phyloP scores from a whole-genome alignment of 345 rosid genomes.

The Erucastrum elatum region DNA sequence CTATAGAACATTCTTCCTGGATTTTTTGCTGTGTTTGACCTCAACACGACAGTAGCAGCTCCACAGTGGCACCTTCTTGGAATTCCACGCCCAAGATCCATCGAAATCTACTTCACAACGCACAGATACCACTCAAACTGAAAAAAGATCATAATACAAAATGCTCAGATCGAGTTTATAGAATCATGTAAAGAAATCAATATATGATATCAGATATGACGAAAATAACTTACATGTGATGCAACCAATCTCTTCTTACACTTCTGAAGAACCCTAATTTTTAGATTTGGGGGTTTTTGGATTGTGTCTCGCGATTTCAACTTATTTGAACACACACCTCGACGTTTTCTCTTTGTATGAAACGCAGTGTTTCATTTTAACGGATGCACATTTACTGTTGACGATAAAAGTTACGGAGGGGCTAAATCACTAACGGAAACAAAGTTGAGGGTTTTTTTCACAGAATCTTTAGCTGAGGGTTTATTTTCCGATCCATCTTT shows the following conservation, averaged over 20 bases:
- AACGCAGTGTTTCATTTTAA: too few relatives aligned
- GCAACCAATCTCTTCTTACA: not conserved
- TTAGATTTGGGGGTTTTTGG: not conserved
- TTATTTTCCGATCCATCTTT: too few relatives aligned
- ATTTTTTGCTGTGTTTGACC: not conserved
- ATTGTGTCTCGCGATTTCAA: not conserved
- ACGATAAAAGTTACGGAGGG: too few relatives aligned
- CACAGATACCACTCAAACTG: not conserved
- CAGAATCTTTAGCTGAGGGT: too few relatives aligned
- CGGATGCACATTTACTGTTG: too few relatives aligned
- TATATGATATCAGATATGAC: not conserved
- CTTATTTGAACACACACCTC: too few relatives aligned
- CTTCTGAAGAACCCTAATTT: not conserved
- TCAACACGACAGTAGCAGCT: not conserved
- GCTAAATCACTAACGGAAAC: too few relatives aligned
- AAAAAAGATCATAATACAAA: not conserved
- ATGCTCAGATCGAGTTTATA: not conserved
- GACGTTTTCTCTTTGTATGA: too few relatives aligned
- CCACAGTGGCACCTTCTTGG: not conserved
- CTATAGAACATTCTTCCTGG: not conserved
- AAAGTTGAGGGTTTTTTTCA: too few relatives aligned
- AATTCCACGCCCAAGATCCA: not conserved
- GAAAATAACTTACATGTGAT: not conserved
- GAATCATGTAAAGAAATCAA: not conserved
- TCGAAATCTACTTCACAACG: not conserved